Base-by-base conservation (phyloP, 192 early-diverging fungal species). In the Backusella tarrabulga region DNA sequence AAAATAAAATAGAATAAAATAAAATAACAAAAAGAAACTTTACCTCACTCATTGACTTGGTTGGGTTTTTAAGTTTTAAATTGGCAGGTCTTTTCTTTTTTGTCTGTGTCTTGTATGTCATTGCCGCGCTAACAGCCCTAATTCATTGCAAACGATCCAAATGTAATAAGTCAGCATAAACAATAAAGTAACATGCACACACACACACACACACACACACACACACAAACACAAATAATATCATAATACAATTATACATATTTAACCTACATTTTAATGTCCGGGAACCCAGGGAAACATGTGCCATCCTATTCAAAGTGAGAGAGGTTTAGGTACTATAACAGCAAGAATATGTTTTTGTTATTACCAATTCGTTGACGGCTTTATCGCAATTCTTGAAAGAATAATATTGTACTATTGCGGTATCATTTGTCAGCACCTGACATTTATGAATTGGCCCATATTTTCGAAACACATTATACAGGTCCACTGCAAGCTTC, bases 381-480 rank as follows among this genome's bases (percentile, higher is more conserved):
- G 68, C 68, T 70, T 70, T n/a, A 12, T 70, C 35, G 3, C 42
- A 42, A 50, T 72, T 32, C 12, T 72, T 72, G n/a, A 72, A 42
- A 34, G 71, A 72, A 6, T 44, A 54, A 72, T 72, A 54, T n/a
- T 50, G 41, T 32, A 54, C 42, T 15, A 70, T 70, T 11, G 21
- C 35, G 0, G 68, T 40, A 41, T 35, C n/a, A 4, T 35, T 38
- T 41, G 35, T 70, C 12, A 70, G 41, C 34, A 32, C 46, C 40
- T 72, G 71, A 54, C 41, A 50, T 72, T 72, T 44, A 54, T 52
- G 42, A 50, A 72, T 41, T 4, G 71, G 42, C 5, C 71, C 71
- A 72, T 42, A 32, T 3, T 54, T 44, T 34, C 36, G 40, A 72
- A 34, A 52, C 46, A 72, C 8, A 8, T 29, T 54, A 54, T 72